Evolutionary conservation across 2,329 filamentous ascomycete genomes (phyloP), one percentile per base, ranked within the genome.

Genomic region (Orbilia brochopaga): DNA sequence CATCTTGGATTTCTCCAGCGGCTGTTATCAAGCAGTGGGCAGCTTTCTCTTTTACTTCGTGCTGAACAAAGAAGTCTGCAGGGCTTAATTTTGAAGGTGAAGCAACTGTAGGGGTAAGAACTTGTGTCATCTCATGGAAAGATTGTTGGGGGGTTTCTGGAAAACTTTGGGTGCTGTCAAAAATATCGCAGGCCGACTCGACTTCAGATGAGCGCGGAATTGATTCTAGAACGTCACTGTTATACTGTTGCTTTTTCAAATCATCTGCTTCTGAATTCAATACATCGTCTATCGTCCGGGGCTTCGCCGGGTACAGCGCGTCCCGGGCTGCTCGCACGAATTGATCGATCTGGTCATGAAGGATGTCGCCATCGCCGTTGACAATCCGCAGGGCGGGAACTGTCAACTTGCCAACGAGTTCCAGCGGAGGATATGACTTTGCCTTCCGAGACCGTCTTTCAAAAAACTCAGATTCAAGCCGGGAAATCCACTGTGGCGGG

Each of bases 291-390:
- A 65, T 15, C 1, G 67, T 65, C 40, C 44, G 54, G 0, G 1
- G 19, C n/a, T 61, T 40, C 2, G 10, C 6, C 1, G 67, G 67
- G 32, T 65, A 72, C 21, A 72, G n/a, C 8, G 67, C 65, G n/a
- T 21, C 51, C 23, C 60, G 55, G 1, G 67, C 67, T 1, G 60
- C 60, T 2, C 46, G 17, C 2, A 72, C 67, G 17, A 61, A 72
- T 11, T 65, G 40, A 5, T 21, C 27, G 2, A 54, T 72, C 15
- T 72, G 67, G 10, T 27, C 7, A 15, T 64, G 60, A 3, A 72
- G 42, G 11, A 72, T 72, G 23, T 72, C 67, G 7, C 67, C 56
- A 13, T 65, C 60, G 15, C 60, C 69, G 13, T 62, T 67, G 6
- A 66, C 54, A 21, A 67, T 59, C 19, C 69, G 52, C 52, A 73